phyloP scores from a whole-genome alignment of 768 basidiomycete species.

The Chalciporus pseudorubinellus region DNA sequence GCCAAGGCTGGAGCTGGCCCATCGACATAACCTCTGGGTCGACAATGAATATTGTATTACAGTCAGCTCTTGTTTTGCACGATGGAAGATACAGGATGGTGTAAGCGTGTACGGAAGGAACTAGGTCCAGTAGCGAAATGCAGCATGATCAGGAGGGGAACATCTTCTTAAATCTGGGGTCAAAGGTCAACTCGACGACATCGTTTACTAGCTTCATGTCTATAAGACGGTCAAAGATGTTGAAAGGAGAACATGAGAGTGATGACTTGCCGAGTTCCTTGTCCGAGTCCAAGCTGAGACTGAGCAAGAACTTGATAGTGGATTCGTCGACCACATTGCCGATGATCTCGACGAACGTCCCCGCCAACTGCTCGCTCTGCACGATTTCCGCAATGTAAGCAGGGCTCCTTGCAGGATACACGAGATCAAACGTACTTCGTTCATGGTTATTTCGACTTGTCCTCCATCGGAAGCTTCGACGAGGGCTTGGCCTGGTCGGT shows the following conservation, averaged over 20 bases:
- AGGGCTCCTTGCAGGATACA: background rate
- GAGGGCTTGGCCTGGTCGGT: constrained; percentile 44
- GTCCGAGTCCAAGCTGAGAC: constrained; percentile 52
- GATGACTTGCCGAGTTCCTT: constrained; percentile 55
- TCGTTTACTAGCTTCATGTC: constrained; percentile 64
- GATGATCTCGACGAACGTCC: constrained; percentile 64
- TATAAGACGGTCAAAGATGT: constrained; percentile 26
- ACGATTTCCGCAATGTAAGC: background rate
- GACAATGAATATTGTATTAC: background rate
- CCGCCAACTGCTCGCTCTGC: constrained; percentile 46
- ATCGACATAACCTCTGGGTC: constrained; percentile 10
- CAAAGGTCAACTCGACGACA: constrained; percentile 58
- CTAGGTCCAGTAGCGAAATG: background rate
- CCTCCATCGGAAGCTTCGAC: constrained; percentile 70
- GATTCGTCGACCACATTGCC: constrained; percentile 56
- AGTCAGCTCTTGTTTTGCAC: background rate
- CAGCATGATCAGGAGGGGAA: constrained; percentile 33
- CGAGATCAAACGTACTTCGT: constrained; percentile 33
- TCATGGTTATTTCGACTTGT: constrained; percentile 49
- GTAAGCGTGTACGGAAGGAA: background rate
- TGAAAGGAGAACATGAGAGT: background rate
- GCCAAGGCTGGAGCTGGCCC: constrained; percentile 52
- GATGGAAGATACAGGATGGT: background rate
- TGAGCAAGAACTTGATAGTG: constrained; percentile 52
- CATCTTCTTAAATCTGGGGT: constrained; percentile 52